Percentiles rank a stretch among this genome's conserved stretches.
These are phyloP conservation scores for Trametes maxima DNA, from an alignment of 768 basidiomycete species.

Conservation along the genomic window DNA sequence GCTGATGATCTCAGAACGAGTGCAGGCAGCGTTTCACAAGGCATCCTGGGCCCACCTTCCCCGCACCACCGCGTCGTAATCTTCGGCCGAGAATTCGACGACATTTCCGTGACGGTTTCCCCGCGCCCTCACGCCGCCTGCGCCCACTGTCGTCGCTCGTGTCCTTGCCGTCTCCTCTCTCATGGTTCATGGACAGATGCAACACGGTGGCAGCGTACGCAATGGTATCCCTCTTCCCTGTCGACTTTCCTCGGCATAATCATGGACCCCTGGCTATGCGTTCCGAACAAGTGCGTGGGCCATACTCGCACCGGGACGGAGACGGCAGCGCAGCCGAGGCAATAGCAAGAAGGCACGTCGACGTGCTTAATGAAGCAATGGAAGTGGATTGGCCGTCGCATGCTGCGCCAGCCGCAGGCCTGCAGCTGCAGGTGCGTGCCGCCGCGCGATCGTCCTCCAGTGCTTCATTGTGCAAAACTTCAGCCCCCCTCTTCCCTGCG, in stretches of 20 bases:
- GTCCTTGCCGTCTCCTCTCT: not conserved
- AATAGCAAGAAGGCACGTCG: not conserved
- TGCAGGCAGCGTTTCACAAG: not conserved
- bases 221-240: not conserved
- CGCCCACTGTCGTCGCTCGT: not conserved
- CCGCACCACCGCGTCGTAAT: constrained; percentile 8
- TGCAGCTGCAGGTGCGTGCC: not conserved
- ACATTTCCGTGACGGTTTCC: constrained; percentile 20
- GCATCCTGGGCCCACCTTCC: not conserved
- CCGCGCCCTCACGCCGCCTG: constrained; percentile 9
- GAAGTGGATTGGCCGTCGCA: not conserved
- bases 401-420: not conserved
- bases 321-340: not conserved
- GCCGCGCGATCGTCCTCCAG: not conserved
- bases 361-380: not conserved
- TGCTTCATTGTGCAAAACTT: no score
- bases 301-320: not conserved
- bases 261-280: not conserved
- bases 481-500: not conserved
- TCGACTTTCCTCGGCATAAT: not conserved
- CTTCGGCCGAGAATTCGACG: constrained; percentile 21
- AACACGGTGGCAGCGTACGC: not conserved
- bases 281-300: not conserved
- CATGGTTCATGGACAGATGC: not conserved
- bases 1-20: constrained; percentile 13